Evolutionary conservation across 2,329 filamentous ascomycete species (phyloP).

Genomic region (Colletotrichum trifolii): DNA sequence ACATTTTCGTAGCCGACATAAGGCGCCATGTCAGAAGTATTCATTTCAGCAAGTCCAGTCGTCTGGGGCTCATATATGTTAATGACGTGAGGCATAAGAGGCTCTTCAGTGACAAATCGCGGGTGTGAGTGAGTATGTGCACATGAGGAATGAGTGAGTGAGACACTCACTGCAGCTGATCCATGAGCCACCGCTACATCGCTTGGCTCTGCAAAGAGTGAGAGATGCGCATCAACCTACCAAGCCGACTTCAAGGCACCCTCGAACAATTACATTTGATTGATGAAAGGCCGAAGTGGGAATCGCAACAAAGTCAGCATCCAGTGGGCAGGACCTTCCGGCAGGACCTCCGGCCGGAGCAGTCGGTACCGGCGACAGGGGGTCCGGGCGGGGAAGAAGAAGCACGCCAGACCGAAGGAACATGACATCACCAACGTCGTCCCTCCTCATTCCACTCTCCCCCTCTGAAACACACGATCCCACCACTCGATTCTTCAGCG

Average conservation of each 20-base stretch:
- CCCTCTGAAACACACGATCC: slow-evolving; percentile 4
- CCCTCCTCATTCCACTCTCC: background rate
- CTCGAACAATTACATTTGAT: too few relatives aligned
- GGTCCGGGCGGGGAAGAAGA: slow-evolving; percentile 18
- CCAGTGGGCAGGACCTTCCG: background rate
- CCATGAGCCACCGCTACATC: too few relatives aligned
- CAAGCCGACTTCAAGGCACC: too few relatives aligned
- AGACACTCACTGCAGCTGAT: too few relatives aligned
- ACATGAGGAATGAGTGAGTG: background rate
- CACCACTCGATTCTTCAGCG: background rate
- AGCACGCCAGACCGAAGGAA: slow-evolving; percentile 29
- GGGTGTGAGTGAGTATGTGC: background rate
- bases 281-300: too few relatives aligned
- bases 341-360: slow-evolving; percentile 5
- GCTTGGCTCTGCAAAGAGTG: too few relatives aligned
- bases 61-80: too few relatives aligned
- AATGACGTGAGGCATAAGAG: too few relatives aligned
- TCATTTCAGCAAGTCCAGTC: too few relatives aligned
- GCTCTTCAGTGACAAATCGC: background rate
- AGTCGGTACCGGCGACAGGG: slow-evolving; percentile 5
- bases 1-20: too few relatives aligned
- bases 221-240: too few relatives aligned
- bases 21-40: too few relatives aligned
- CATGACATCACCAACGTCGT: slow-evolving; percentile 31
- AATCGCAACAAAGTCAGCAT: background rate